A percentile compares a stretch with the other conserved stretches of the same genome.
These are phyloP conservation scores for Dryadomyces quercus-mongolicae DNA, from an alignment of 2,329 filamentous ascomycete genomes.

Conservation along the genomic window DNA sequence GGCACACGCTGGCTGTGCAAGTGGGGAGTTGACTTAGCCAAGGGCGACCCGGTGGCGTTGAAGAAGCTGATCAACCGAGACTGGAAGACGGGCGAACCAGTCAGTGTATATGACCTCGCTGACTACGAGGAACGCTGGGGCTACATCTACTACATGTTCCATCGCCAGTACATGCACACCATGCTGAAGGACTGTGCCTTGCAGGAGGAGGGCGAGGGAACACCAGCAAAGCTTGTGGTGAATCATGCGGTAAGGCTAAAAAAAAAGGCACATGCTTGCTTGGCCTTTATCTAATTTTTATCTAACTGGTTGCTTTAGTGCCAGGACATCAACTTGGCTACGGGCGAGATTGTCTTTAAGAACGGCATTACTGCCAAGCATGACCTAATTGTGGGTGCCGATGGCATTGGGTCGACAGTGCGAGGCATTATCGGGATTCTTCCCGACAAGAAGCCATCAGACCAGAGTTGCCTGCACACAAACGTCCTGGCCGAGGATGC, in stretches of 20 bases:
- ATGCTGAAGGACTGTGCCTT: slow-evolving; percentile 52
- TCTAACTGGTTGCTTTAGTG: slow-evolving; percentile 3
- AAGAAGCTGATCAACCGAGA: slow-evolving; percentile 56
- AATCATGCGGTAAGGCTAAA: slow-evolving; percentile 36
- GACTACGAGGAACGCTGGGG: slow-evolving; percentile 44
- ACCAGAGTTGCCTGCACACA: slow-evolving; percentile 50
- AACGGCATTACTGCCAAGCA: slow-evolving; percentile 38
- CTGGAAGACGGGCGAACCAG: slow-evolving; percentile 56
- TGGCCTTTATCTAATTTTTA: background rate
- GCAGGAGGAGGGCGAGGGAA: slow-evolving; percentile 38
- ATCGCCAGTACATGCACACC: slow-evolving; percentile 54
- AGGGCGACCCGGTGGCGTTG: slow-evolving; percentile 53
- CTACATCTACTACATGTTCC: slow-evolving; percentile 40
- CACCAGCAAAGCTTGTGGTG: slow-evolving; percentile 38
- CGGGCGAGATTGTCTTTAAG: slow-evolving; percentile 36
- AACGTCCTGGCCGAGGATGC: slow-evolving; percentile 53
- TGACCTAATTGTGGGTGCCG: slow-evolving; percentile 51
- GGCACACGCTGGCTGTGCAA: slow-evolving; percentile 58
- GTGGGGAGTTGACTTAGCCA: slow-evolving; percentile 52
- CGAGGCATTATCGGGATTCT: slow-evolving; percentile 50
- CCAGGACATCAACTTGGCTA: slow-evolving; percentile 37
- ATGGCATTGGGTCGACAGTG: slow-evolving; percentile 55
- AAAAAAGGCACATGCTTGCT: background rate
- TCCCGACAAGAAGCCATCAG: slow-evolving; percentile 45
- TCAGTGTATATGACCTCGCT: slow-evolving; percentile 49